Evolutionary conservation across 2,329 filamentous ascomycete genomes (phyloP).

Genomic region (Cyphellophora attinorum): DNA sequence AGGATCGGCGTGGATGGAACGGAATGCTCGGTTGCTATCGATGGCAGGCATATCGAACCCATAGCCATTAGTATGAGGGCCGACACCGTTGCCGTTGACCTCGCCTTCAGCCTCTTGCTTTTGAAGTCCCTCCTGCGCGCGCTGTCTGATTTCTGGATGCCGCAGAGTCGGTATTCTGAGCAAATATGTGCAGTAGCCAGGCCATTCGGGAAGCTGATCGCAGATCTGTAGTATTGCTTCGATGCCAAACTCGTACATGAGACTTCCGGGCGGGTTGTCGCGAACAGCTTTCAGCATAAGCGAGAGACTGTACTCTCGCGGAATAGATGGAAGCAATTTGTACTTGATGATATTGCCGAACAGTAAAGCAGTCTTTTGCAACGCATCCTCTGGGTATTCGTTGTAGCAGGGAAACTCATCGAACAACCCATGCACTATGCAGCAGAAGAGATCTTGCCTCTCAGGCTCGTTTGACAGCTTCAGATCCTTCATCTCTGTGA

Average conservation of each 20-base stretch:
- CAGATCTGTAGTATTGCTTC: constrained; percentile 88
- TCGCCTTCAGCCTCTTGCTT: constrained; percentile 50
- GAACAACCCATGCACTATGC: constrained; percentile 96
- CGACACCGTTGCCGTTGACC: constrained; percentile 29
- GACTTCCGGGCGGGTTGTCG: constrained; percentile 69
- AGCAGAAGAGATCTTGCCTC: constrained; percentile 92
- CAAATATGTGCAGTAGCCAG: constrained; percentile 82
- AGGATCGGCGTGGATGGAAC: constrained; percentile 66
- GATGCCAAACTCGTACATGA: constrained; percentile 97
- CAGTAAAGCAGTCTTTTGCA: constrained; percentile 89
- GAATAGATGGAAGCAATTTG: constrained; percentile 79
- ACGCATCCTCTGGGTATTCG: constrained; percentile 89
- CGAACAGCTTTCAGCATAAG: constrained; percentile 97
- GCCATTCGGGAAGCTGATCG: constrained; percentile 79
- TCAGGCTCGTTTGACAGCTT: constrained; percentile 75
- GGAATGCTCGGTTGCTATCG: constrained; percentile 62
- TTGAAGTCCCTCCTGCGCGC: constrained; percentile 69
- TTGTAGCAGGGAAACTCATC: constrained; percentile 95
- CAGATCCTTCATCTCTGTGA: constrained; percentile 74
- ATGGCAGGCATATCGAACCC: constrained; percentile 50
- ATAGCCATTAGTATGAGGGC: constrained; percentile 57
- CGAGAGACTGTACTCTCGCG: constrained; percentile 84
- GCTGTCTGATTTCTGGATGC: constrained; percentile 73
- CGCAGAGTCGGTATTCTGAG: constrained; percentile 72
- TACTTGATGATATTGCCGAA: constrained; percentile 96